phyloP scores from a whole-genome alignment of 768 basidiomycete genomes.

The Macrocybe gigantea region DNA sequence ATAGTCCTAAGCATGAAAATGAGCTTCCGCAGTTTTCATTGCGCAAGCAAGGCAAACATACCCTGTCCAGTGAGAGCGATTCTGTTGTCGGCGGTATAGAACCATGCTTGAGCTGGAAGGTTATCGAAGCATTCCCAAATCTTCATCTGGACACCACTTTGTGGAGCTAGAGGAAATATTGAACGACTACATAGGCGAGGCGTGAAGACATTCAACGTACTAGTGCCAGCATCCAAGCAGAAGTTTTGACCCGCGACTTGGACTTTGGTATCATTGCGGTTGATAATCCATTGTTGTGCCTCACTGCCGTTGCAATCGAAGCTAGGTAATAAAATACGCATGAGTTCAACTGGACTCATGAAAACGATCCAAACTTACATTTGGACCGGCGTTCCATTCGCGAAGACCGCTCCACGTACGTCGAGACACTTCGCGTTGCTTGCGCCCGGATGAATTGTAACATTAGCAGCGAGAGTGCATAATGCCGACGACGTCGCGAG shows the following conservation, averaged over 20 bases:
- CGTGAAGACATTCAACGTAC: conserved; percentile 11
- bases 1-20: not conserved
- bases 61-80: not conserved
- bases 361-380: conserved; percentile 14
- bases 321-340: conserved; percentile 6
- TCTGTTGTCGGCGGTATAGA: not conserved
- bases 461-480: not conserved
- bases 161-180: not conserved
- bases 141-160: not conserved
- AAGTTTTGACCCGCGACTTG: conserved; percentile 24
- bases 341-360: not conserved
- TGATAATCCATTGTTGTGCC: conserved; percentile 25
- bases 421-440: conserved; percentile 24
- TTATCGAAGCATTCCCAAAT: not conserved
- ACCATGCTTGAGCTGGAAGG: not conserved
- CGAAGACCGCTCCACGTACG: conserved; percentile 23
- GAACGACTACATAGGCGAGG: not conserved
- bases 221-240: conserved; percentile 28
- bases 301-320: conserved; percentile 26
- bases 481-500: too few species aligned
- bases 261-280: conserved; percentile 19
- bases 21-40: not conserved
- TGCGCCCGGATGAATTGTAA: conserved; percentile 19
- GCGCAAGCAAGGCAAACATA: not conserved
- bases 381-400: conserved; percentile 28